These are phyloP conservation scores for Daldinia concentrica DNA, from an alignment of 495 filamentous ascomycete genomes.

Conservation along the genomic window DNA sequence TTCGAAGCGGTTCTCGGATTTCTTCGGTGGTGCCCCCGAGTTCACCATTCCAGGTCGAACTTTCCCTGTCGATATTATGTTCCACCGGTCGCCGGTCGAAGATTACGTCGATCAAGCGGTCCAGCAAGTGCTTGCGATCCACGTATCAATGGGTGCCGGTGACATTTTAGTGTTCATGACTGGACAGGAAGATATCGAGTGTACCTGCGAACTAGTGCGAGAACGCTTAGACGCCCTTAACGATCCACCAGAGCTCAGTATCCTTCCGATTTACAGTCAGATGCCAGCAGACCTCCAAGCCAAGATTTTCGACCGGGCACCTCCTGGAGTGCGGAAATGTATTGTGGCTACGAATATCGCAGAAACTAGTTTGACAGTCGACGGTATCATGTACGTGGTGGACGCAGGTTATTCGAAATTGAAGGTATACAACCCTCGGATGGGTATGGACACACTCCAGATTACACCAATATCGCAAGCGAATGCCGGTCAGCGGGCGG, in stretches of 20 bases:
- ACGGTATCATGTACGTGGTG: constrained; percentile 99
- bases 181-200: constrained; percentile 97
- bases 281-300: constrained; percentile 99
- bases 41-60: constrained; percentile 97
- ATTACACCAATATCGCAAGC: constrained; percentile 98
- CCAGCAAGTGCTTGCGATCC: constrained; percentile 96
- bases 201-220: constrained; percentile 90
- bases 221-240: constrained; percentile 92
- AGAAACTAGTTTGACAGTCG: constrained; percentile 96
- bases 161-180: constrained; percentile 99
- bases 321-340: constrained; percentile 91
- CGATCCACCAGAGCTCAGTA: constrained; percentile 92
- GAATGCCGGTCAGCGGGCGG: constrained; percentile 92
- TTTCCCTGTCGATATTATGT: constrained; percentile 97
- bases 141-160: constrained; percentile 88
- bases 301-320: constrained; percentile 93
- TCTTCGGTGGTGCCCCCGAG: constrained; percentile 97
- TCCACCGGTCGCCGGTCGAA: constrained; percentile 92
- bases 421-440: constrained; percentile 97
- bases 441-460: constrained; percentile 99
- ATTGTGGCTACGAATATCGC: constrained; percentile 99
- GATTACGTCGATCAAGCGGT: constrained; percentile 98
- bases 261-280: constrained; percentile 98
- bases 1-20: constrained; percentile 91
- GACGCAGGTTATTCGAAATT: constrained; percentile 96